Evolutionary conservation across 2,329 filamentous ascomycete species (phyloP).

Genomic region (Aspergillus texensis): DNA sequence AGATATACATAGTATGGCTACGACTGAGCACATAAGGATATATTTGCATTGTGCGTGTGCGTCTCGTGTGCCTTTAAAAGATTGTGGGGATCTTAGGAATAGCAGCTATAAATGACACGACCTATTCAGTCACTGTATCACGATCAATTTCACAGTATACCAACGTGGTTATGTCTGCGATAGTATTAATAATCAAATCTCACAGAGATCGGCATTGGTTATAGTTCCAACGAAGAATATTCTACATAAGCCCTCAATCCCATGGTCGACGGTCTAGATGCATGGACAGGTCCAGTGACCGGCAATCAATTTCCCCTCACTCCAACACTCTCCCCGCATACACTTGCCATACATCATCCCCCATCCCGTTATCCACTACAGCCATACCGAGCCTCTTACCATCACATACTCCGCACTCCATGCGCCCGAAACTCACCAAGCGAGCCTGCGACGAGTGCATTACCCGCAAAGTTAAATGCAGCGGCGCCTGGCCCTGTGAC

Average conservation of each 20-base stretch:
- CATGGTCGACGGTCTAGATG: background rate
- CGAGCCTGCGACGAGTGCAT: slow-evolving; percentile 35
- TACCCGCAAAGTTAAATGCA: slow-evolving; percentile 34
- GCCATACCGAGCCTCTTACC: background rate
- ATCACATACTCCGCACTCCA: background rate
- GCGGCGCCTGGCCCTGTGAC: slow-evolving; percentile 31
- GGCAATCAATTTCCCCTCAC: background rate
- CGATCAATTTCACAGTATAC: background rate
- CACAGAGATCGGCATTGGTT: background rate
- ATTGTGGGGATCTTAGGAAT: background rate
- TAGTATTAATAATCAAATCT: background rate
- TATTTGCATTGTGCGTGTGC: background rate
- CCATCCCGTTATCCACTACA: background rate
- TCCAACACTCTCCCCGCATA: background rate
- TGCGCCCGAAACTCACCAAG: slow-evolving; percentile 26
- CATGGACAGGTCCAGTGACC: background rate
- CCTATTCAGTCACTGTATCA: background rate
- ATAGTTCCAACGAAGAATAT: background rate
- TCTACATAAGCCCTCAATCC: background rate
- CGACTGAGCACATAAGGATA: background rate
- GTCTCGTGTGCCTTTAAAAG: background rate
- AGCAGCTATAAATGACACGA: background rate
- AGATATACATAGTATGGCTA: background rate
- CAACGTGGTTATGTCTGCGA: background rate
- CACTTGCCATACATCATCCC: background rate